Evolutionary conservation across 2,329 filamentous ascomycete genomes (phyloP), one percentile per base, ranked within the genome.

Genomic region (Phaeosphaeriaceae sp.): DNA sequence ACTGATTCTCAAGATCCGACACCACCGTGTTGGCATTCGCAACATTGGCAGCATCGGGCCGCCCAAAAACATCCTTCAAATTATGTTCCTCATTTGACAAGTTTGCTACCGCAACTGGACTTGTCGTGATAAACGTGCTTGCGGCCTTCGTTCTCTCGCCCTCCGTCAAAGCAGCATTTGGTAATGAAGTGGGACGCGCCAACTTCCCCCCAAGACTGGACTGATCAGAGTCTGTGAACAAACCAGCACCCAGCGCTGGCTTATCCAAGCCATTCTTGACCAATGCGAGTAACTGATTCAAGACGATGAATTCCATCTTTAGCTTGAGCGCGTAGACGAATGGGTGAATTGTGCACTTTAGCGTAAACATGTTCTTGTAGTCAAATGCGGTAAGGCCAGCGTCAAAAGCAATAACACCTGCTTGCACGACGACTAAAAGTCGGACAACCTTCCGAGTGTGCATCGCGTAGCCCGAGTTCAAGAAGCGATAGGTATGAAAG

Each of bases 271-370:
- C 48, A n/a, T 46, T 51, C 32, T 42, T 46, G 33, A 44, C 32
- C 12, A 51, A 18, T 13, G 37, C 23, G 17, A 46, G 36, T 2
- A 52, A 33, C 12, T 52, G 44, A 34, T 80, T 73, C 21, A 84
- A 64, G 42, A 84, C 75, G 16, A 77, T 76, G 51, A 77, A 76
- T 60, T 83, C 82, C 12, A 81, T 70, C 55, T 80, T 78, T 18
- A 80, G 66, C 59, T 76, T 76, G 46, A 75, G 54, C 50, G 69
- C 70, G 53, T 75, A 76, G 11, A 73, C 64, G n/a, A 75, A 70
- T 5, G 50, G 61, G 44, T 74, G 73, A 26, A 69, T 48, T 1
- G 66, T 61, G 32, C 43, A 39, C 43, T 52, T 46, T 9, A 56
- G 40, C 13, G 43, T 46, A 15, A 50, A 46, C 28, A 46, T 41